Evolutionary conservation across 768 basidiomycete genomes (phyloP), one percentile per base, ranked within the genome.

Genomic region (Lactarius vividus): DNA sequence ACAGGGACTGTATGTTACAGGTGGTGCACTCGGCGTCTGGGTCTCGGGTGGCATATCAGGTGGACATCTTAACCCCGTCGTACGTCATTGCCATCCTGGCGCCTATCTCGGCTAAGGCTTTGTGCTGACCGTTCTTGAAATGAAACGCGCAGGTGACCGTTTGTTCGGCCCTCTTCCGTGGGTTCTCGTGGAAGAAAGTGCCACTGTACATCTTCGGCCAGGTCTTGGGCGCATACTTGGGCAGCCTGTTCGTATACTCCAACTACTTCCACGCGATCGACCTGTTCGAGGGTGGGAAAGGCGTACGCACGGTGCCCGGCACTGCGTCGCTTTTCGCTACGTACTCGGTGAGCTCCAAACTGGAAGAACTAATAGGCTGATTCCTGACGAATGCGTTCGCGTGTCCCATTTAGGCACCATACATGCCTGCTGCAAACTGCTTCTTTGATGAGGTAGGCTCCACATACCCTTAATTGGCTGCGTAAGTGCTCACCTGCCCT

Each of bases 101-200:
- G 37, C 35, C 16, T 35, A 37, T 57, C 35, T 23, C 23, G 16
- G 23, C 8, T 18, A 26, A 16, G 10, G 13, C 26, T 33, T 55
- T 6, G 4, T 15, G 4, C 23, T 18, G 23, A 63, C 35, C 31
- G 16, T 16, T 11, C 42, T 23, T 18, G 26, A 0, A 40, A 13
- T 49, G 46, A 7, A 11, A 3, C 18, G 28, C 15, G 31, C 39
- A 87, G 86, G 82, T 92, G 40, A 93, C 91, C n/a, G 75, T 93
- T 54, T 81, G 85, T 11, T 71, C 92, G 42, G 88, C 88, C 4
- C 78, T 83, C 2, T 85, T 85, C 75, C 85, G 91, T 68, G 81
- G 81, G 49, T 92, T 94, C 75, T 88, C 91, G 1, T 88, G 88
- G 87, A 82, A 81, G 70, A 92, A 93, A 73, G 91, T 91, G 0